Base-by-base conservation (phyloP, 73 alveolate species). In the Urostyla sp. region DNA sequence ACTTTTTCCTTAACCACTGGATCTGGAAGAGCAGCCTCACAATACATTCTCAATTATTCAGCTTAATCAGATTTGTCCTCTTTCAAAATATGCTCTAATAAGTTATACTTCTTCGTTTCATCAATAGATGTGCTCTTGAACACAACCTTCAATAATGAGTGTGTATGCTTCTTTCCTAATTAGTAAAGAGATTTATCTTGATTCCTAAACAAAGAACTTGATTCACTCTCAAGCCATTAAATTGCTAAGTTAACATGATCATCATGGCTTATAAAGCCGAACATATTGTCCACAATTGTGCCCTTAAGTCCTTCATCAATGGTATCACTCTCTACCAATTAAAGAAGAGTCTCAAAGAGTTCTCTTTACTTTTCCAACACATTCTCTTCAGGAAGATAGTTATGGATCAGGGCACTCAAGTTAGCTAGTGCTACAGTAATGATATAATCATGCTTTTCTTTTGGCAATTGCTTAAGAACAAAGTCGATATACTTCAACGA, bases 1-100 rank as follows among this genome's bases (percentile, higher is more conserved):
- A 69, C 69, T 27, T 51, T 59, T 10, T 32, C 73, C 53, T 81
- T 81, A 18, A n/a, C 23, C 18, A 51, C 80, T 6, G 80, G 37
- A 28, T 30, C 69, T 24, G 91, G 91, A 0, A 81, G 49, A 24
- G 48, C 52, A 23, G 91, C 91, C 18, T 67, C 27, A 40, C 85
- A 69, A 10, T 43, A 20, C 34, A 4, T 34, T 5, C 58, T 50
- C 7, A 46, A 43, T 37, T 37, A 23, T 36, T 36, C 44, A 1
- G 76, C 67, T 5, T 28, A 18, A 46, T 81, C 91, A 2, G 84
- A 61, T 20, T 67, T 51, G 51, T 81, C 91, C 7, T 67, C 73
- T 16, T 63, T 80, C 15, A 57, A 4, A 7, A 23, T 72, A 44
- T 51, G 35, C 38, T 49, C 78, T 6, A 67, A 21, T 20, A 81